phyloP scores from a whole-genome alignment of 371 early-diverging fungal species.

The Basidiobolus meristosporus region DNA sequence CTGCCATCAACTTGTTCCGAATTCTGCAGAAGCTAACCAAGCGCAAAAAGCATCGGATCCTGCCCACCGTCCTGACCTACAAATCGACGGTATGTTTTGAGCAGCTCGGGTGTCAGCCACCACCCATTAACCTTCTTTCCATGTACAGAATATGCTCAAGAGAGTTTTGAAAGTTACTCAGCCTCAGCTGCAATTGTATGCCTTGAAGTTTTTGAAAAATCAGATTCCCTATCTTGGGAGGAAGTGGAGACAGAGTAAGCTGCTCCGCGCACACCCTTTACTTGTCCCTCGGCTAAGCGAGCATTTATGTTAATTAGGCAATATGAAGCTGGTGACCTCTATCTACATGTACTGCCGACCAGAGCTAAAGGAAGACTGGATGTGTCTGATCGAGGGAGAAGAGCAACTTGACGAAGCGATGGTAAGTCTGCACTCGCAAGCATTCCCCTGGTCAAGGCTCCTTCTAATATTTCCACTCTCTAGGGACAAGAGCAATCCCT shows the following conservation, averaged over 20 bases:
- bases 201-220: constrained; percentile 59
- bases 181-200: constrained; percentile 40
- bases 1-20: constrained; percentile 51
- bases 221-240: constrained; percentile 64
- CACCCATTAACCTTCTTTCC: background rate
- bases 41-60: constrained; percentile 49
- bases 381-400: constrained; percentile 42
- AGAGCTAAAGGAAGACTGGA: constrained; percentile 46
- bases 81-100: constrained; percentile 39
- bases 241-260: constrained; percentile 57
- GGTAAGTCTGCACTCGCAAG: constrained; percentile 5
- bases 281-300: background rate
- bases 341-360: constrained; percentile 52
- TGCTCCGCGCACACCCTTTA: background rate
- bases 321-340: constrained; percentile 64
- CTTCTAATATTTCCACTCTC: no score
- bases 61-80: constrained; percentile 66
- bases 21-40: constrained; percentile 69
- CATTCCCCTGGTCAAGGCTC: no score
- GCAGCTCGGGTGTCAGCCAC: no score
- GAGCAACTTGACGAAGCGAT: constrained; percentile 50
- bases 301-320: constrained; percentile 12
- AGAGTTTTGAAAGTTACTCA: constrained; percentile 54
- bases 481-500: no score
- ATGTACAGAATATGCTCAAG: constrained; percentile 45